Evolutionary conservation across 2,329 filamentous ascomycete species (phyloP).

Genomic region (Alternaria conjuncta): DNA sequence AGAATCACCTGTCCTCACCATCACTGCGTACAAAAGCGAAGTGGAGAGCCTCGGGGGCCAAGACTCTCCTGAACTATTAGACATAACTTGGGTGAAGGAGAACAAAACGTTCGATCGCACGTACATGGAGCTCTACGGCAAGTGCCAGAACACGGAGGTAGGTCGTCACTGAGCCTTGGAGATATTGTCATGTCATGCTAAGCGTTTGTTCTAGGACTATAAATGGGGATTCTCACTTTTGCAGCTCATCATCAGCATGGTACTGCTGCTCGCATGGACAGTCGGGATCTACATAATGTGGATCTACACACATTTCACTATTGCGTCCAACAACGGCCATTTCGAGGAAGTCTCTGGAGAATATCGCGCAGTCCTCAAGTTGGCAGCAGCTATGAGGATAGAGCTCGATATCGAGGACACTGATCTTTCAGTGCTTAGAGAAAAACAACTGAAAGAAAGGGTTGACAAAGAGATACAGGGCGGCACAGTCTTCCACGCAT

Average conservation of each 20-base stretch:
- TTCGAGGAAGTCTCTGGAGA: neutral
- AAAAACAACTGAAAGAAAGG: neutral
- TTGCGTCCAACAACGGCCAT: accelerated
- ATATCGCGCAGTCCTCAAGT: neutral
- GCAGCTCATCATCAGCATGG: neutral
- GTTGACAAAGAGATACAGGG: neutral
- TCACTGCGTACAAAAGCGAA: neutral
- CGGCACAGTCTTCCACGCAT: neutral
- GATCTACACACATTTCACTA: neutral
- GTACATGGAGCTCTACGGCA: neutral
- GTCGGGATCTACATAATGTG: neutral
- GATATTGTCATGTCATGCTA: accelerated
- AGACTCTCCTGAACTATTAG: neutral
- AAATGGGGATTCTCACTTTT: neutral
- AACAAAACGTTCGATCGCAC: neutral
- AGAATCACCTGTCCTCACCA: neutral
- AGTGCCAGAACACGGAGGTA: neutral
- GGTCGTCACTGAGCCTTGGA: neutral
- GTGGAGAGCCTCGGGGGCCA: accelerated
- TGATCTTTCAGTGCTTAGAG: neutral
- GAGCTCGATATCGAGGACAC: neutral
- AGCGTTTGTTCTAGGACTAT: accelerated
- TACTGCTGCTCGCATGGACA: neutral
- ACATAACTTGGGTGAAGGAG: neutral
- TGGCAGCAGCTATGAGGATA: neutral